Evolutionary conservation across 441 rosid species (phyloP).

Genomic region (Francoa sonchifolia): DNA sequence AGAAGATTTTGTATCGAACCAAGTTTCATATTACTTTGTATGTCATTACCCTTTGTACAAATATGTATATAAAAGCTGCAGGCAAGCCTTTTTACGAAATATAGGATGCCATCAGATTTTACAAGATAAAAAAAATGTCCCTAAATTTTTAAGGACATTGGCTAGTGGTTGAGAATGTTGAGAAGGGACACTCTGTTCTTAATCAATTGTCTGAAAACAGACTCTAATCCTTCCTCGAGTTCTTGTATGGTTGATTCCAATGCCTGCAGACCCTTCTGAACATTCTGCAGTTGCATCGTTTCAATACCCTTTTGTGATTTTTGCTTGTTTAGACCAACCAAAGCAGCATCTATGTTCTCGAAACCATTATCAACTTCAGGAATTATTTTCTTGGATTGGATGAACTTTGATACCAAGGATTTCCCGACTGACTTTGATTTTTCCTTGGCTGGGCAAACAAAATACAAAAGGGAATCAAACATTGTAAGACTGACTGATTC

Average conservation of each 20-base stretch:
- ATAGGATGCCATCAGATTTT: not conserved
- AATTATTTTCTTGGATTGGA: constrained; percentile 20
- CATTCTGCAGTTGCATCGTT: not conserved
- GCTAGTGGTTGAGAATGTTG: constrained; percentile 14
- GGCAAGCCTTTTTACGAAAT: no score
- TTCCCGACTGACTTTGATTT: constrained; percentile 17
- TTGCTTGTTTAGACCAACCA: constrained; percentile 3
- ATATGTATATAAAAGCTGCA: no score
- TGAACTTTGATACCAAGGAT: constrained; percentile 25
- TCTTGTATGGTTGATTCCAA: constrained; percentile 1
- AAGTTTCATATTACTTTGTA: no score
- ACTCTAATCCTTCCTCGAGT: constrained; percentile 15
- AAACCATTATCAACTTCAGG: not conserved
- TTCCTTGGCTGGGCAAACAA: constrained; percentile 6
- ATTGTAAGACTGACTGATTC: constrained; percentile 10
- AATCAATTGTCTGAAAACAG: constrained; percentile 17
- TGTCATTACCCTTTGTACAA: no score
- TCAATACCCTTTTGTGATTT: constrained; percentile 14
- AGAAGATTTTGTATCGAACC: no score
- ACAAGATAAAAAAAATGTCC: no score
- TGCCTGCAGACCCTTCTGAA: constrained; percentile 8
- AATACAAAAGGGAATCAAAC: constrained; percentile 23
- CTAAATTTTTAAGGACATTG: not conserved
- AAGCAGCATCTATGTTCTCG: constrained; percentile 9
- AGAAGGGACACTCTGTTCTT: constrained; percentile 22